Conservation (phyloP, 257 asterid genomes). For the Paulownia fortunei region DNA sequence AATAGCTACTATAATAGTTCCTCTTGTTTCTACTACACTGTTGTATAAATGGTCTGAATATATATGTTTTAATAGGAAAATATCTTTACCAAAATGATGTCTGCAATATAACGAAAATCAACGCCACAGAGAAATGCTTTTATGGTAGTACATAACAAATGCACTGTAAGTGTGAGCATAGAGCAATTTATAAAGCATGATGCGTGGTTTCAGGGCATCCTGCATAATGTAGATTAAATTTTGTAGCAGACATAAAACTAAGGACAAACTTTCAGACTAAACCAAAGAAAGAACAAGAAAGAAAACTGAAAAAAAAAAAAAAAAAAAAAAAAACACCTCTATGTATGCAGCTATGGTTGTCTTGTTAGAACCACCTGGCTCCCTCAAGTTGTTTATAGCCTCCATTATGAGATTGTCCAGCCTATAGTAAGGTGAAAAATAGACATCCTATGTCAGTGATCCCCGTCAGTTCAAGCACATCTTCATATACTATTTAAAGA, state of each 20-base stretch:
- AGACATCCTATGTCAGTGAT: background rate
- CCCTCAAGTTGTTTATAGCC: constrained; percentile 64
- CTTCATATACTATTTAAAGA: background rate
- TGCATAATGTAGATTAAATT: background rate
- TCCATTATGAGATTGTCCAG: constrained; percentile 67
- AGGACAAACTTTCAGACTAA: background rate
- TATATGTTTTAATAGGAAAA: background rate
- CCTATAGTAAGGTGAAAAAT: constrained; percentile 38
- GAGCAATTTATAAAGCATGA: background rate
- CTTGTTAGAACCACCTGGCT: constrained; percentile 65
- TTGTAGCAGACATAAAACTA: background rate
- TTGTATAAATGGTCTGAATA: background rate
- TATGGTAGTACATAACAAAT: background rate
- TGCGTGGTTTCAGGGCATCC: background rate
- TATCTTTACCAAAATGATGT: background rate
- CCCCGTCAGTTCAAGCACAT: constrained; percentile 1
- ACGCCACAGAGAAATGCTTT: background rate
- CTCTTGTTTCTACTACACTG: background rate
- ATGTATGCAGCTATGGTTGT: constrained; percentile 62
- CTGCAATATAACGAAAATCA: background rate
- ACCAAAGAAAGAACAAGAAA: background rate
- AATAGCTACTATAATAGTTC: background rate
- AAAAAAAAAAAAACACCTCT: constrained; percentile 47
- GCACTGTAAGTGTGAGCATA: background rate
- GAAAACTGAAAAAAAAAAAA: background rate